Conservation (phyloP, 2,329 filamentous ascomycete genomes). For the Fusarium pseudograminearum region DNA sequence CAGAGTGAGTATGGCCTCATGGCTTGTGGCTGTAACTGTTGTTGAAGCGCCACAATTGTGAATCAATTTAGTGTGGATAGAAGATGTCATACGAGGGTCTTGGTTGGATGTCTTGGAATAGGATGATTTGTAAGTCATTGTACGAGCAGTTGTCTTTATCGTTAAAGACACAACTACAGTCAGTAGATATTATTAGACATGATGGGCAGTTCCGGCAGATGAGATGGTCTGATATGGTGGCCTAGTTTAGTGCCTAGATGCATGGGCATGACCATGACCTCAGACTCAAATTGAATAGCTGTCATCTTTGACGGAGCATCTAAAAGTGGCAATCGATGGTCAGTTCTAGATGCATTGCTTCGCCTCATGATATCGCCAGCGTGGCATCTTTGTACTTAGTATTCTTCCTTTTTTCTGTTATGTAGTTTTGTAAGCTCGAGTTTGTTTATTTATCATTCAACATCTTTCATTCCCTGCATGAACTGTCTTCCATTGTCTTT, state of each 20-base stretch:
- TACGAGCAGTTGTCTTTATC: neutral
- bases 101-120: constrained; percentile 23
- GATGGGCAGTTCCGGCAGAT: constrained; percentile 16
- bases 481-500: constrained; percentile 1
- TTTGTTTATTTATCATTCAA: constrained; percentile 13
- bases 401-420: neutral
- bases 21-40: constrained; percentile 14
- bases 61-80: constrained; percentile 10
- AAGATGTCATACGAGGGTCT: constrained; percentile 23
- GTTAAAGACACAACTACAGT: neutral
- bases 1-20: constrained; percentile 7
- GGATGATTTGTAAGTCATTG: neutral
- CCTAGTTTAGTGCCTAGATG: neutral
- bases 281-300: neutral
- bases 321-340: constrained; percentile 15
- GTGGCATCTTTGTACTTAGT: constrained; percentile 42
- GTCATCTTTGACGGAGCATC: neutral
- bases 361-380: constrained; percentile 41
- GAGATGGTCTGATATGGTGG: constrained; percentile 34
- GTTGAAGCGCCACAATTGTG: constrained; percentile 24
- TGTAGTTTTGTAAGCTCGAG: neutral
- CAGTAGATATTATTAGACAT: neutral
- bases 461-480: neutral
- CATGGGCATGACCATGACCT: constrained; percentile 13
- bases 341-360: constrained; percentile 29